A percentile compares a stretch with the other conserved stretches of the same genome.
Evolutionary conservation across 768 basidiomycete species (phyloP).

Genomic region (Lentinula sp.): DNA sequence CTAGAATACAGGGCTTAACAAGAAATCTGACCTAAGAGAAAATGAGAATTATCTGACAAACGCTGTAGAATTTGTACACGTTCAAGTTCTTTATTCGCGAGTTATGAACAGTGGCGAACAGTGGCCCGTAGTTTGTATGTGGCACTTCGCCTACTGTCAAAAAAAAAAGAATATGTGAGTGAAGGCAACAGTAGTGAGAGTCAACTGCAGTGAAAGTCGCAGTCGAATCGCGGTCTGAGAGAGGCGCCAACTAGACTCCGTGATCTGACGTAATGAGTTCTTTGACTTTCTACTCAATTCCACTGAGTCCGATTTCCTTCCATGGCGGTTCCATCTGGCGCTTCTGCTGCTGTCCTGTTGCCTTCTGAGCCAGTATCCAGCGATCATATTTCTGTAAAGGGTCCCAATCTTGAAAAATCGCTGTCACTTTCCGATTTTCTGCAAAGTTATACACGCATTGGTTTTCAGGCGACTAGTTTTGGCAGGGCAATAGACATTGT

Average conservation of each 20-base stretch:
- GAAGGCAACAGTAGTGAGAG: too few relatives aligned
- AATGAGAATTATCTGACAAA: neutral
- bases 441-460: slow-evolving; percentile 79
- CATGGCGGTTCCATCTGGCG: slow-evolving; percentile 41
- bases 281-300: neutral
- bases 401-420: slow-evolving; percentile 79
- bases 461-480: slow-evolving; percentile 95
- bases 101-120: too few relatives aligned
- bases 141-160: too few relatives aligned
- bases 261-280: slow-evolving; percentile 1
- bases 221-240: neutral
- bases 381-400: slow-evolving; percentile 66
- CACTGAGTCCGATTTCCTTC: slow-evolving; percentile 4
- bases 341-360: slow-evolving; percentile 73
- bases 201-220: neutral
- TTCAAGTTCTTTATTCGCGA: neutral
- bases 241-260: neutral
- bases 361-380: slow-evolving; percentile 67
- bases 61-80: neutral
- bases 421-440: slow-evolving; percentile 67
- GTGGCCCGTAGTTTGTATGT: too few relatives aligned
- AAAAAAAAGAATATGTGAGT: too few relatives aligned
- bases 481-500: slow-evolving; percentile 86
- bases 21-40: neutral
- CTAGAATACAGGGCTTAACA: neutral